These are phyloP conservation scores for Trametes maxima DNA, from an alignment of 768 basidiomycete species.

Conservation along the genomic window DNA sequence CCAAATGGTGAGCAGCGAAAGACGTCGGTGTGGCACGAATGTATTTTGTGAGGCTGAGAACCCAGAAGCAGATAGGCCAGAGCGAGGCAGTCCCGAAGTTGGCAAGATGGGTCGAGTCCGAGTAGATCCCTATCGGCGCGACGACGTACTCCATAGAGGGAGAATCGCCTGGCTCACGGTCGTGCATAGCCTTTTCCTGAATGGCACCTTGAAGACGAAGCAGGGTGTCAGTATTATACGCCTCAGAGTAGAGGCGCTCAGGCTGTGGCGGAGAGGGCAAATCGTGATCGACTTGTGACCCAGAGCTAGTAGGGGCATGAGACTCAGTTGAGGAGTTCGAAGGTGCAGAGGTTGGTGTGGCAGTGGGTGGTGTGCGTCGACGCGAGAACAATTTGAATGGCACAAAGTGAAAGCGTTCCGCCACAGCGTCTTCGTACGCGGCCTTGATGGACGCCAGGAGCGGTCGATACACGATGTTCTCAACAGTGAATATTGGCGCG, in stretches of 20 bases:
- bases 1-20: too few species aligned
- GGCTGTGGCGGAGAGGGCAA: not conserved
- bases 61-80: too few species aligned
- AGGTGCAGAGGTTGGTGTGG: not conserved
- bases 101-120: conserved; percentile 31
- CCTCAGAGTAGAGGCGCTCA: conserved; percentile 23
- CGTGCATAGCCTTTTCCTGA: conserved; percentile 10
- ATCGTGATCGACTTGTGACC: not conserved
- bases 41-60: too few species aligned
- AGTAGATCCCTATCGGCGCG: conserved; percentile 27
- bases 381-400: not conserved
- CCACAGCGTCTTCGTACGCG: not conserved
- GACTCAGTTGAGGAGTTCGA: not conserved
- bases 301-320: not conserved
- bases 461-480: not conserved
- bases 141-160: conserved; percentile 12
- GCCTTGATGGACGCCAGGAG: not conserved
- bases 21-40: too few species aligned
- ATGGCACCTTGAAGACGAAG: conserved; percentile 16
- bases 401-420: not conserved
- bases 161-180: conserved; percentile 10
- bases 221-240: conserved; percentile 21
- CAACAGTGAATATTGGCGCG: not conserved
- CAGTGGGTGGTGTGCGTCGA: not conserved
- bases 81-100: conserved; percentile 24